Evolutionary conservation across 1,139 yeast species (phyloP).

Genomic region (Debaryomyces nepalensis): DNA sequence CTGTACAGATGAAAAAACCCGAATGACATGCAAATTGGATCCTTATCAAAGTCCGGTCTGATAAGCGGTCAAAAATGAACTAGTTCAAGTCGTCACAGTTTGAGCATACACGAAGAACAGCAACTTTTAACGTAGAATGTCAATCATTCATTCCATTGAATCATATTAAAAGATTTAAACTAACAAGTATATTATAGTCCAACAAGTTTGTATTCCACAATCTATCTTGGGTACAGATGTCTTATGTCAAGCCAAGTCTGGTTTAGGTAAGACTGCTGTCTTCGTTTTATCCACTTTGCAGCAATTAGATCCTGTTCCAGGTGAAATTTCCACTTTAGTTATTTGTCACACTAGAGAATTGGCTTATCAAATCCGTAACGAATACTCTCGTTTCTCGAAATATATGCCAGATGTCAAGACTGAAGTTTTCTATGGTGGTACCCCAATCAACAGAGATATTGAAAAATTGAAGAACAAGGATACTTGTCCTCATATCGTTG

Average conservation of each 20-base stretch:
- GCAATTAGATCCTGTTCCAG: slow-evolving; percentile 96
- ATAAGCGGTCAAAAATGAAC: no score
- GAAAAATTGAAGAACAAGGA: slow-evolving; percentile 91
- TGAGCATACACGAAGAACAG: no score
- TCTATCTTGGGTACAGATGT: slow-evolving; percentile 98
- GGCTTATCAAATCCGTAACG: slow-evolving; percentile 98
- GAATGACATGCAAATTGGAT: no score
- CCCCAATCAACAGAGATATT: slow-evolving; percentile 82
- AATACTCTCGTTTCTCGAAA: slow-evolving; percentile 96
- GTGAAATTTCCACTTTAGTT: slow-evolving; percentile 92
- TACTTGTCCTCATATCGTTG: slow-evolving; percentile 94
- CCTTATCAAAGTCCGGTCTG: no score
- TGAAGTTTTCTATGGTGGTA: slow-evolving; percentile 97
- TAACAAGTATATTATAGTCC: slow-evolving; percentile 57
- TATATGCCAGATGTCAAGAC: slow-evolving; percentile 98
- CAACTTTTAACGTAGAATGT: slow-evolving; percentile 8
- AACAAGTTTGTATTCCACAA: slow-evolving; percentile 98
- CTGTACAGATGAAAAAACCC: no score
- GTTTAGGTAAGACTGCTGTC: slow-evolving; percentile 99
- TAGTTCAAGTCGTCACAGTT: no score
- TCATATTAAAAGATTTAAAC: slow-evolving; percentile 12
- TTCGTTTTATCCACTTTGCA: slow-evolving; percentile 95
- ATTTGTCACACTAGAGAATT: slow-evolving; percentile 98
- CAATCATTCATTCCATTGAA: slow-evolving; percentile 7
- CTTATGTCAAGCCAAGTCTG: slow-evolving; percentile 98